Percentiles rank a stretch among this genome's conserved stretches.
Conservation (phyloP, 805 yeast species). For the Candida ortonii region DNA sequence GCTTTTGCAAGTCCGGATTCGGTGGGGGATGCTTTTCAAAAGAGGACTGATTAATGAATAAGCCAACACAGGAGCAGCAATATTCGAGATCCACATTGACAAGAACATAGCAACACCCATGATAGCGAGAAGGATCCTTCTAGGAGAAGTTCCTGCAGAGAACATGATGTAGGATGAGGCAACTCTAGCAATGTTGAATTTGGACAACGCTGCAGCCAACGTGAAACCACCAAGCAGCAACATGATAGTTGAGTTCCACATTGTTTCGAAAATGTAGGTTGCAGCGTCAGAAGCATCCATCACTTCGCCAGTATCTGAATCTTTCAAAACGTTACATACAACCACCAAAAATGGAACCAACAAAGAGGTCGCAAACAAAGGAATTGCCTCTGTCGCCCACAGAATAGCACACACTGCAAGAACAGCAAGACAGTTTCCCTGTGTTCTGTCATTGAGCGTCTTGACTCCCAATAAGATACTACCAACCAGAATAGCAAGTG, state of each 20-base stretch:
- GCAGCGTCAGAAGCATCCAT: constrained; percentile 44
- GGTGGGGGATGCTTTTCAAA: constrained; percentile 38
- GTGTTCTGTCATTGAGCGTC: constrained; percentile 59
- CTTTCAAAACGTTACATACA: constrained; percentile 47
- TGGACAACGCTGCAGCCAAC: constrained; percentile 53
- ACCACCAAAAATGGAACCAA: constrained; percentile 47
- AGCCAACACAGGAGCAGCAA: constrained; percentile 54
- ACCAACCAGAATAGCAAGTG: constrained; percentile 49
- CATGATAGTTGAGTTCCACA: constrained; percentile 55
- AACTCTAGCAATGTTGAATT: constrained; percentile 50
- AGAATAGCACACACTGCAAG: constrained; percentile 53
- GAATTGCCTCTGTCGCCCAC: constrained; percentile 54
- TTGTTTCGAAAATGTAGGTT: constrained; percentile 42
- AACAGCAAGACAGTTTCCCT: constrained; percentile 64
- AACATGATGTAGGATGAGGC: constrained; percentile 47
- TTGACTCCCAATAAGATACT: constrained; percentile 53
- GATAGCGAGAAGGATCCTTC: constrained; percentile 44
- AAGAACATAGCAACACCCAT: constrained; percentile 51
- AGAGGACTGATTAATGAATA: constrained; percentile 50
- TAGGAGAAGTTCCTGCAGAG: constrained; percentile 50
- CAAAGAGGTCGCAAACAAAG: constrained; percentile 47
- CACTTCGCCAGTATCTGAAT: constrained; percentile 39
- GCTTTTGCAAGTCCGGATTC: constrained; percentile 33
- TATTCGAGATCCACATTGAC: constrained; percentile 58
- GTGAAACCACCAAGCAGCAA: constrained; percentile 54